Evolutionary conservation across 495 filamentous ascomycete genomes (phyloP), one percentile per base, ranked within the genome.

Genomic region (Neurospora terricola): DNA sequence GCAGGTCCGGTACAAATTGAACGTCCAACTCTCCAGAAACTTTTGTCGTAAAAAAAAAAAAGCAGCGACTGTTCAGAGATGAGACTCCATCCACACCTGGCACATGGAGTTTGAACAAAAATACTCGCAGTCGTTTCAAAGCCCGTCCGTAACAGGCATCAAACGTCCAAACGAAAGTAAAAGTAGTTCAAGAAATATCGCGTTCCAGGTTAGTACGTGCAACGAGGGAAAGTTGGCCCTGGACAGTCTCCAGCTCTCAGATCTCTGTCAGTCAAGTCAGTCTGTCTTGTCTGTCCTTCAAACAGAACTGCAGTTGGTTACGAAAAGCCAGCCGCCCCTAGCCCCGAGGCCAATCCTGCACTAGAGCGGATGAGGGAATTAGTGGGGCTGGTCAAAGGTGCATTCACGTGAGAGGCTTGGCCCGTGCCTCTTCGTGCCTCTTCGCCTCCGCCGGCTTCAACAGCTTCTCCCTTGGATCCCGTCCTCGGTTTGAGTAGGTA

Each of bases 311-410:
- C 72, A 70, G 66, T 74, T 79, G 77, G 77, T 75, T 75, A 59
- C 77, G 72, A 77, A 77, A 78, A 78, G 77, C 77, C 75, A 78
- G 73, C 72, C 69, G 27, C 12, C 12, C 48, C 66, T 72, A 76
- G 27, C 12, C 12, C 48, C 66, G 73, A 76, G 73, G 75, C 74
- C 69, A 76, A 70, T 77, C 73, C 16, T 62, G 70, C 73, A 72
- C 77, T 77, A 78, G 42, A 9, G 14, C 69, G 12, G 27, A 62
- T 62, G 54, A 2, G 54, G 54, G 12, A 62, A 62, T 34, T 62
- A 18, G 54, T 62, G 54, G 54, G 27, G 12, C 54, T 7, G 12
- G 27, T 34, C 23, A 30, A 62, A 1, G 54, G 54, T 62, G 12
- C 12, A 27, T 62, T 62, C 54, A 62, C 54, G 54, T 62, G 54